phyloP scores from a whole-genome alignment of 2,329 filamentous ascomycete species.

The Cadophora sp. region DNA sequence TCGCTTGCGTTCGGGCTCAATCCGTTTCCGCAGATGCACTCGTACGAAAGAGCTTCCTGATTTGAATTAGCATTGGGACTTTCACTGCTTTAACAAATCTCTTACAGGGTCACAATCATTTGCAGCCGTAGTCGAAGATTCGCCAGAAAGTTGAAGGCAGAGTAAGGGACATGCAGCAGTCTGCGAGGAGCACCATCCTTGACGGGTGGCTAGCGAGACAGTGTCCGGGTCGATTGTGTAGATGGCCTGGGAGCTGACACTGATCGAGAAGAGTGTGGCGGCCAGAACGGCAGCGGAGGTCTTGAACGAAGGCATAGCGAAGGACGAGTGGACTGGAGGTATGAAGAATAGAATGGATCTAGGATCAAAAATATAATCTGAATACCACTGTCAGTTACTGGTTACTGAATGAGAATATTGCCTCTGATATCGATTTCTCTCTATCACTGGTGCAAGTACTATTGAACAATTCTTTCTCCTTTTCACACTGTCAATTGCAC shows the following conservation, averaged over 20 bases:
- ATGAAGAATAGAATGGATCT: conserved; percentile 15
- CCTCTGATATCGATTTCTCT: neutral
- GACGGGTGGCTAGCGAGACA: conserved; percentile 55
- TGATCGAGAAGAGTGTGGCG: conserved; percentile 54
- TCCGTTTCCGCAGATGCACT: conserved; percentile 74
- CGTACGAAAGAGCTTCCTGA: conserved; percentile 67
- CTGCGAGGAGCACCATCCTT: conserved; percentile 70
- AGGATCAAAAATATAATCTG: conserved; percentile 17
- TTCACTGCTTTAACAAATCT: conserved; percentile 20
- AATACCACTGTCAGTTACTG: conserved; percentile 14
- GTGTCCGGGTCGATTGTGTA: conserved; percentile 67
- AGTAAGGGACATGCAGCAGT: conserved; percentile 71
- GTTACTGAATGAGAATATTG: neutral
- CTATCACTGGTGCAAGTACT: neutral
- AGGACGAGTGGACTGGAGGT: neutral
- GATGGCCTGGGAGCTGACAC: conserved; percentile 55
- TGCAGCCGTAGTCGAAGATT: conserved; percentile 50
- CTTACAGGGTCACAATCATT: conserved; percentile 74
- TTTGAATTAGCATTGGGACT: neutral
- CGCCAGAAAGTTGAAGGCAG: conserved; percentile 66
- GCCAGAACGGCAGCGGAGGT: conserved; percentile 52
- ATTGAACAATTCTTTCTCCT: neutral
- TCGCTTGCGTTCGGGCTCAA: conserved; percentile 74
- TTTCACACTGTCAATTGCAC: neutral
- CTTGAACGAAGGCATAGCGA: conserved; percentile 61